Conservation (phyloP, 2,329 filamentous ascomycete species). For the Ascochyta lentis region DNA sequence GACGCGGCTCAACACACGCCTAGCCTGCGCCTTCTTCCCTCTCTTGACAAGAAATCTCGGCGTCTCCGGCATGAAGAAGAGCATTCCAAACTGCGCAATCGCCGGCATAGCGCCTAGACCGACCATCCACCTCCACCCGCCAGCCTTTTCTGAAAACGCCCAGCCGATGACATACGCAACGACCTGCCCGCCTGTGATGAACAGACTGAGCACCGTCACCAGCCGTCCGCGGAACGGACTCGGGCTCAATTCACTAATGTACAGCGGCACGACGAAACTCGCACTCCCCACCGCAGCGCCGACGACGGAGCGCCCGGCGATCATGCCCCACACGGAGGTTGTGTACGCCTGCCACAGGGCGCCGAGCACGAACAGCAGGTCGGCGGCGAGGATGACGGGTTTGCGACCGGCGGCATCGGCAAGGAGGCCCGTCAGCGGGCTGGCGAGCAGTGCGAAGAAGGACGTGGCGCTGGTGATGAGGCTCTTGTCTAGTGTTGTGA, state of each 20-base stretch:
- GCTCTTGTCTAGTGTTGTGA: constrained; percentile 63
- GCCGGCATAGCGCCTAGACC: constrained; percentile 83
- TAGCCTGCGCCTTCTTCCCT: constrained; percentile 67
- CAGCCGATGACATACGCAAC: constrained; percentile 87
- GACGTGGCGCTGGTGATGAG: constrained; percentile 65
- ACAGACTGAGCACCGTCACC: constrained; percentile 81
- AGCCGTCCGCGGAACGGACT: constrained; percentile 77
- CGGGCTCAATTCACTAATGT: constrained; percentile 82
- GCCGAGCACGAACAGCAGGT: constrained; percentile 70
- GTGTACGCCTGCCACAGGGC: constrained; percentile 70
- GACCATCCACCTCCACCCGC: constrained; percentile 90
- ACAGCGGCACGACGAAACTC: constrained; percentile 80
- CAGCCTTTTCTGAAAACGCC: constrained; percentile 63
- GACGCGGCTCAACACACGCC: constrained; percentile 67
- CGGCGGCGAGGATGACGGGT: constrained; percentile 73
- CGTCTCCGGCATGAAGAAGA: constrained; percentile 82
- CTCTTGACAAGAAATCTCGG: constrained; percentile 84
- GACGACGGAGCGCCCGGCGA: constrained; percentile 71
- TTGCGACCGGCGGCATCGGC: constrained; percentile 83
- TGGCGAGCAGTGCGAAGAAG: constrained; percentile 63
- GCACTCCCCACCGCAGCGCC: constrained; percentile 77
- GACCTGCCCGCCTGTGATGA: constrained; percentile 87
- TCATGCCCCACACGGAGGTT: constrained; percentile 67
- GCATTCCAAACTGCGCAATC: constrained; percentile 69
- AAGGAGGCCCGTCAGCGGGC: constrained; percentile 61